Evolutionary conservation across 768 basidiomycete species (phyloP).

Genomic region (Boletus pseudo-olivaceus): DNA sequence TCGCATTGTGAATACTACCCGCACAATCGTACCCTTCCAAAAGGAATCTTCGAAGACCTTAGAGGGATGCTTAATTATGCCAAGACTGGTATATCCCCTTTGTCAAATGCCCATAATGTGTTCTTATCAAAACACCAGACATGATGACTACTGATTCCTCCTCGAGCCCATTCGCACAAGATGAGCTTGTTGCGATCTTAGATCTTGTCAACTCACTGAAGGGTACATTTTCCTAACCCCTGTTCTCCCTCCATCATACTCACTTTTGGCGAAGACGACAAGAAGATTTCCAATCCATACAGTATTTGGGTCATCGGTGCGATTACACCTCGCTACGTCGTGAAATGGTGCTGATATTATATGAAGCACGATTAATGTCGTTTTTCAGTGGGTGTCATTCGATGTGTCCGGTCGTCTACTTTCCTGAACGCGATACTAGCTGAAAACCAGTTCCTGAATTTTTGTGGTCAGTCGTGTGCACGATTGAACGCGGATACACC

Average conservation of each 20-base stretch:
- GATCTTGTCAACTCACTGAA: slow-evolving; percentile 15
- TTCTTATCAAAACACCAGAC: background rate
- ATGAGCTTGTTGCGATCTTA: slow-evolving; percentile 9
- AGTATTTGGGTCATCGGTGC: slow-evolving; percentile 14
- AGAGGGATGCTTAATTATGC: slow-evolving; percentile 20
- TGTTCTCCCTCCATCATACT: background rate
- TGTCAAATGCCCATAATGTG: background rate
- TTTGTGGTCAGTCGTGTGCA: slow-evolving; percentile 9
- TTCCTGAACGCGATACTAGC: background rate
- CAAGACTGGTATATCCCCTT: slow-evolving; percentile 5
- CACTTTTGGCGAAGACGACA: background rate
- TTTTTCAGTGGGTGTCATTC: slow-evolving; percentile 7
- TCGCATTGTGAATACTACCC: slow-evolving; percentile 18
- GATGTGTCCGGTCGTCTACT: background rate
- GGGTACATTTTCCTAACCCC: background rate
- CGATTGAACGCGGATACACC: slow-evolving; percentile 10
- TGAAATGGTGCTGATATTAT: background rate
- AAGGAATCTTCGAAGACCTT: slow-evolving; percentile 2
- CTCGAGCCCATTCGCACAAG: slow-evolving; percentile 12
- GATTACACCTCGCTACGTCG: background rate
- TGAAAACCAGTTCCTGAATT: slow-evolving; percentile 13
- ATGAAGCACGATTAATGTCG: slow-evolving; percentile 10
- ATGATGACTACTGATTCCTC: slow-evolving; percentile 18
- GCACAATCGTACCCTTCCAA: slow-evolving; percentile 1
- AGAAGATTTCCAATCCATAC: slow-evolving; percentile 2